phyloP scores from a whole-genome alignment of 2,329 filamentous ascomycete species.

The Scopulariopsis brevicaulis region DNA sequence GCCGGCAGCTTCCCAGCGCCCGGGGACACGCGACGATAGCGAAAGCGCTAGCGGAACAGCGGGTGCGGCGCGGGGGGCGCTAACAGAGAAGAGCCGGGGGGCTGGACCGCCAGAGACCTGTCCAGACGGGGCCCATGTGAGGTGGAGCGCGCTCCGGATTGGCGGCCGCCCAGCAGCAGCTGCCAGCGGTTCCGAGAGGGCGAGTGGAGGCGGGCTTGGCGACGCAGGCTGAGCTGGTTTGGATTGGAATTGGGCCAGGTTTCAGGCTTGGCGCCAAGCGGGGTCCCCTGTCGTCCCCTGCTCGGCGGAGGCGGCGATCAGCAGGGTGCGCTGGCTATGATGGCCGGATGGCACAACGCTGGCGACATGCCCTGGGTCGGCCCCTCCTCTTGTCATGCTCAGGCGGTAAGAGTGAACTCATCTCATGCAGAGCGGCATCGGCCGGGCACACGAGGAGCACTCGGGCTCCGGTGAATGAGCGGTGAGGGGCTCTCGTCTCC shows the following conservation, averaged over 20 bases:
- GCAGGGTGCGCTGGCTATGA: background rate
- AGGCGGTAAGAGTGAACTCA: background rate
- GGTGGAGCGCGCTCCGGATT: background rate
- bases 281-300: background rate
- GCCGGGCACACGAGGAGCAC: background rate
- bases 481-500: background rate
- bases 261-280: background rate
- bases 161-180: background rate
- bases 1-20: no score
- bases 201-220: background rate
- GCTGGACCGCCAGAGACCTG: no score
- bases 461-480: background rate
- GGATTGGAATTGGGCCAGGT: background rate
- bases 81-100: no score
- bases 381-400: background rate
- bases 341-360: background rate
- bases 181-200: background rate
- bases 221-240: background rate
- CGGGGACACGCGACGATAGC: no score
- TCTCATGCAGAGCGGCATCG: background rate
- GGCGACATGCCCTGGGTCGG: background rate
- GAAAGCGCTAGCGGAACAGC: no score
- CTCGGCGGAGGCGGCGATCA: no score
- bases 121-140: no score
- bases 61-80: no score